Base-by-base conservation (phyloP, 805 yeast genomes). In the Brettanomyces nanus region DNA sequence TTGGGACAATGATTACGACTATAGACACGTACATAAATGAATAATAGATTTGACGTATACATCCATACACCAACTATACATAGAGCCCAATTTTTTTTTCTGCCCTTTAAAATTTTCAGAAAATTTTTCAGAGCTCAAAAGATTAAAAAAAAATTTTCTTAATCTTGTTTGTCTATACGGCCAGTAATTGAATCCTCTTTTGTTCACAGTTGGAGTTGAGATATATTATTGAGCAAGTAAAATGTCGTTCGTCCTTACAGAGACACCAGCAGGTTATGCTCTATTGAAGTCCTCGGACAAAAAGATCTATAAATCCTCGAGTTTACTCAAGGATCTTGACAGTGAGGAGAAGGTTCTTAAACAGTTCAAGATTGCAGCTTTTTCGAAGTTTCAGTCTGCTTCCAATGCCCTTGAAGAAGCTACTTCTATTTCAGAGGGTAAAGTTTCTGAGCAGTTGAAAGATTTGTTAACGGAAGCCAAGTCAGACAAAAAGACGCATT, bases 221-320 rank as follows among this genome's bases (percentile, higher is more conserved):
- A n/a, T n/a, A n/a, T n/a, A n/a, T n/a, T n/a, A n/a, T n/a, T n/a
- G n/a, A n/a, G n/a, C n/a, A n/a, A n/a, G n/a, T n/a, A 35, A 21
- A 10, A 84, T 84, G 94, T 82, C 92, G 46, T 84, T 71, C 75
- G 87, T 90, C 58, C 77, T 90, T 62, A 84, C 97, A 44, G 98
- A 92, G 72, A 92, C 98, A 48, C 85, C 98, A 47, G 98, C 98
- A 37, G 98, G 98, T 59, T 92, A 92, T 64, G 98, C 98, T 59
- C 75, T 92, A 59, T 77, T 92, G 61, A 92, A 92, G 71, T 95
- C 97, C 41, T 81, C 95, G 47, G 97, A 92, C 73, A 92, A 92
- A 73, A 90, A 90, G 73, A 81, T 92, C 55, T 81, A 90, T 75
- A 90, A 89, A 69, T 79, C 92, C 19, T 62, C 82, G 39, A 61